Evolutionary conservation across 306 rosid species (phyloP).

Genomic region (Corylus avellana): DNA sequence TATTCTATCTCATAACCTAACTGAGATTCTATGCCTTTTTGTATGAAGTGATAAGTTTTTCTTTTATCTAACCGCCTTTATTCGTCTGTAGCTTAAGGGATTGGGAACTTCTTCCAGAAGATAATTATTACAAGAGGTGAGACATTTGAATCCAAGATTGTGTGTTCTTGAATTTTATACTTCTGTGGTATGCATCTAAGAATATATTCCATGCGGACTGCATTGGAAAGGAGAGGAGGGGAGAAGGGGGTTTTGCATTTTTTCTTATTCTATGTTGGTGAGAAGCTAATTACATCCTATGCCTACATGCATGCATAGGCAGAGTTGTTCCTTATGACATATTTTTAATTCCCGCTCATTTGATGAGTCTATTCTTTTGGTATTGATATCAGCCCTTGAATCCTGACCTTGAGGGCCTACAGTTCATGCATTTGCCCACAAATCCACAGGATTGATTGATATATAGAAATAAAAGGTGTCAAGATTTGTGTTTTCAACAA

Average conservation of each 20-base stretch:
- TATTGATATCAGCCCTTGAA: background rate
- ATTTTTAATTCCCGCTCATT: background rate
- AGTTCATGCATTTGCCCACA: background rate
- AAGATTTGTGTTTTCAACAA: too few relatives aligned
- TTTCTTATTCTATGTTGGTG: background rate
- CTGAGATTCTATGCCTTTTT: slow-evolving; percentile 14
- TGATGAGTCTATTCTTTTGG: background rate
- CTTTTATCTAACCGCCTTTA: slow-evolving; percentile 22
- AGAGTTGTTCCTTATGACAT: background rate
- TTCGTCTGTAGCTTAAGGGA: slow-evolving; percentile 65
- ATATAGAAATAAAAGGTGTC: too few relatives aligned
- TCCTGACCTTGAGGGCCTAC: background rate
- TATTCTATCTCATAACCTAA: background rate
- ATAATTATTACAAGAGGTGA: slow-evolving; percentile 72
- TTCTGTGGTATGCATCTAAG: slow-evolving; percentile 8
- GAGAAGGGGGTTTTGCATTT: background rate
- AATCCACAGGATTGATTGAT: background rate
- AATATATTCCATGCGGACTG: slow-evolving; percentile 4
- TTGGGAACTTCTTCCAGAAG: slow-evolving; percentile 82
- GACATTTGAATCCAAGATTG: slow-evolving; percentile 14
- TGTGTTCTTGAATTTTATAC: slow-evolving; percentile 25
- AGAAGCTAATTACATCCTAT: background rate
- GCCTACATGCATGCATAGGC: background rate
- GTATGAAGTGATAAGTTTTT: slow-evolving; percentile 13
- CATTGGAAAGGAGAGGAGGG: background rate